phyloP scores from a whole-genome alignment of 306 rosid genomes.

The Medicago ruthenica region DNA sequence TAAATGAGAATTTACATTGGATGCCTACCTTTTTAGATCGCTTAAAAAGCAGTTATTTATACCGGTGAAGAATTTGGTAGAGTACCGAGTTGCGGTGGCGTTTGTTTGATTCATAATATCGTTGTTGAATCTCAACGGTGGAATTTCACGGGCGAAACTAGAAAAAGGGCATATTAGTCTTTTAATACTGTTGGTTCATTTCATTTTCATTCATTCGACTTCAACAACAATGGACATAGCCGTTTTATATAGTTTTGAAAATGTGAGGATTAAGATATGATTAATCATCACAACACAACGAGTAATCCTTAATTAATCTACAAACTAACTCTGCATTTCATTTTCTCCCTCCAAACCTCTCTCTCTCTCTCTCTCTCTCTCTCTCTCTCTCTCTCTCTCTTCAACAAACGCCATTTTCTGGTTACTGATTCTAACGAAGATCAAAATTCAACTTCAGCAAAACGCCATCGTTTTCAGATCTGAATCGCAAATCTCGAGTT shows the following conservation, averaged over 20 bases:
- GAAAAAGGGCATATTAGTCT: slow-evolving; percentile 36
- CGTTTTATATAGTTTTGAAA: slow-evolving; percentile 58
- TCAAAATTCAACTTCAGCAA: neutral
- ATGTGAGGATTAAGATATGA: slow-evolving; percentile 12
- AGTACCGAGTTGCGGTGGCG: neutral
- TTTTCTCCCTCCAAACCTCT: slow-evolving; percentile 18
- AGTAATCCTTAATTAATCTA: slow-evolving; percentile 35
- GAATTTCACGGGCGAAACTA: neutral
- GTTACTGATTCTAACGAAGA: slow-evolving; percentile 26
- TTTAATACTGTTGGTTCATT: slow-evolving; percentile 2
- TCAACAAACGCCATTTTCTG: slow-evolving; percentile 25
- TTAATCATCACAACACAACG: slow-evolving; percentile 14
- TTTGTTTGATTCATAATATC: neutral
- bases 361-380: slow-evolving; percentile 16
- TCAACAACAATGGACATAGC: slow-evolving; percentile 37
- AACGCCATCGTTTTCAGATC: slow-evolving; percentile 60
- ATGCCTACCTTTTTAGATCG: too few relatives aligned
- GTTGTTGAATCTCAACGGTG: neutral
- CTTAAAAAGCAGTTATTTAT: too few relatives aligned
- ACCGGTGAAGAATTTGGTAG: too few relatives aligned
- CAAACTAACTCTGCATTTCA: slow-evolving; percentile 14
- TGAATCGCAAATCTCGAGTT: slow-evolving; percentile 59
- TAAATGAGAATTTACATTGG: too few relatives aligned
- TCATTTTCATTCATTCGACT: slow-evolving; percentile 17
- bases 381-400: too few relatives aligned